phyloP scores from a whole-genome alignment of 1,284 basidiomycete species.

The Microstroma glucosiphilum region DNA sequence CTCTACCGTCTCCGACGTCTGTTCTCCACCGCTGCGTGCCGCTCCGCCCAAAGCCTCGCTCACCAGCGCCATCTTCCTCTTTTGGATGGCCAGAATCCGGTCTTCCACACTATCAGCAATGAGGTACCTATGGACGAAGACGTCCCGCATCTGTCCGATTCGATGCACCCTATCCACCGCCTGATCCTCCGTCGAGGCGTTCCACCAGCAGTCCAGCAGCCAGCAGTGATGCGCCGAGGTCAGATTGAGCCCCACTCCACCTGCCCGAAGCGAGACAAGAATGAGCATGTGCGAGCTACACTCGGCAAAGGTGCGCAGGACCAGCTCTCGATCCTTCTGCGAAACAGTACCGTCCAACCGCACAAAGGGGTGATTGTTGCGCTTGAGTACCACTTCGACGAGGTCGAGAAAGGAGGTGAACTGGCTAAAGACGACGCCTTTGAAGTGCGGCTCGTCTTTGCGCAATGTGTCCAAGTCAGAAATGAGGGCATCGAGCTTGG shows the following conservation, averaged over 20 bases:
- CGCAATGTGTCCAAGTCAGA: conserved; percentile 60
- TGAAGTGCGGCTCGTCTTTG: conserved; percentile 53
- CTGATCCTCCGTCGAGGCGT: conserved; percentile 64
- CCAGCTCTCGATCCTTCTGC: conserved; percentile 70
- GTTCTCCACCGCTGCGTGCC: neutral
- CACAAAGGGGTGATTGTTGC: conserved; percentile 29
- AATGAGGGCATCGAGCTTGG: conserved; percentile 68
- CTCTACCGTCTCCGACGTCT: neutral
- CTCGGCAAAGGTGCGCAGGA: conserved; percentile 69
- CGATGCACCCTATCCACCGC: conserved; percentile 66
- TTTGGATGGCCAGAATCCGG: conserved; percentile 70
- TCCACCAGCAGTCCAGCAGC: conserved; percentile 50
- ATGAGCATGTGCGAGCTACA: conserved; percentile 78
- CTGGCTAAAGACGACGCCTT: conserved; percentile 52
- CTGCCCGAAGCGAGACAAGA: conserved; percentile 84
- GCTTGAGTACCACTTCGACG: conserved; percentile 30
- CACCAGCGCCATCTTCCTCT: conserved; percentile 4
- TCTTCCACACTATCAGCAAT: conserved; percentile 89
- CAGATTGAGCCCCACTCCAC: conserved; percentile 68
- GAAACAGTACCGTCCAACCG: conserved; percentile 85
- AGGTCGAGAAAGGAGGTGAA: conserved; percentile 53
- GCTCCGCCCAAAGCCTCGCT: neutral
- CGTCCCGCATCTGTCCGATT: conserved; percentile 58
- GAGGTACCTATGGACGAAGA: conserved; percentile 88
- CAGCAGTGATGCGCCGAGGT: conserved; percentile 45